Evolutionary conservation across 2,329 filamentous ascomycete species (phyloP).

Genomic region (Scedosporium boydii): DNA sequence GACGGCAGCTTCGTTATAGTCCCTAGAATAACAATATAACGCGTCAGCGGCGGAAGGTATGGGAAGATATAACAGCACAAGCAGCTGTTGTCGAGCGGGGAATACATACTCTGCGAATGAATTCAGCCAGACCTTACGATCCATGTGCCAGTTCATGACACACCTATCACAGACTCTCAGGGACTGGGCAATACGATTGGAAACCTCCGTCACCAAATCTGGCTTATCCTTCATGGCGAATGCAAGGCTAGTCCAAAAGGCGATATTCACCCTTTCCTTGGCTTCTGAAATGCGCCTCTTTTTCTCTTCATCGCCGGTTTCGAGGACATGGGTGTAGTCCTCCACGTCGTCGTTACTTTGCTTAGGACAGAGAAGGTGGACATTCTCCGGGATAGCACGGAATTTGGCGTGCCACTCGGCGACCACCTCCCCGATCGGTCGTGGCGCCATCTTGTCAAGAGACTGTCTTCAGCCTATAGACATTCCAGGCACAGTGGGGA

Average conservation of each 20-base stretch:
- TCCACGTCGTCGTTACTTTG: slow-evolving; percentile 51
- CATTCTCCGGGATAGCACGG: slow-evolving; percentile 31
- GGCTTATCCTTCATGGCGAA: slow-evolving; percentile 56
- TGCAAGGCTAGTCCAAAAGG: slow-evolving; percentile 59
- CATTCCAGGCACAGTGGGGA: not conserved
- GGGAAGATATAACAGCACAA: not conserved
- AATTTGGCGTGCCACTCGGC: slow-evolving; percentile 33
- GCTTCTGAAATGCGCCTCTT: slow-evolving; percentile 43
- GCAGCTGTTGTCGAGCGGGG: not conserved
- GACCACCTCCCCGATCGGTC: slow-evolving; percentile 28
- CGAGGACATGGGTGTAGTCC: slow-evolving; percentile 42
- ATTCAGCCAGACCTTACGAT: slow-evolving; percentile 52
- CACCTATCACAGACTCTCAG: slow-evolving; percentile 60
- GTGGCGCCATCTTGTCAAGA: slow-evolving; percentile 21
- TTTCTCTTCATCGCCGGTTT: slow-evolving; percentile 41
- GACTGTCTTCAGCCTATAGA: not conserved
- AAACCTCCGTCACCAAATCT: slow-evolving; percentile 52
- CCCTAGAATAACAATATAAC: slow-evolving; percentile 15
- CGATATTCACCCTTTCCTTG: slow-evolving; percentile 46
- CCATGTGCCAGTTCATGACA: slow-evolving; percentile 65
- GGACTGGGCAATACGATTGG: slow-evolving; percentile 43
- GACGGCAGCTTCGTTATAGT: slow-evolving; percentile 41
- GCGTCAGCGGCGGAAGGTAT: not conserved
- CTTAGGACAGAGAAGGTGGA: slow-evolving; percentile 62
- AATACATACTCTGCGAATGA: slow-evolving; percentile 48